These are phyloP conservation scores for Trichoderma sp. DNA, from an alignment of 2,329 filamentous ascomycete genomes.

Conservation along the genomic window DNA sequence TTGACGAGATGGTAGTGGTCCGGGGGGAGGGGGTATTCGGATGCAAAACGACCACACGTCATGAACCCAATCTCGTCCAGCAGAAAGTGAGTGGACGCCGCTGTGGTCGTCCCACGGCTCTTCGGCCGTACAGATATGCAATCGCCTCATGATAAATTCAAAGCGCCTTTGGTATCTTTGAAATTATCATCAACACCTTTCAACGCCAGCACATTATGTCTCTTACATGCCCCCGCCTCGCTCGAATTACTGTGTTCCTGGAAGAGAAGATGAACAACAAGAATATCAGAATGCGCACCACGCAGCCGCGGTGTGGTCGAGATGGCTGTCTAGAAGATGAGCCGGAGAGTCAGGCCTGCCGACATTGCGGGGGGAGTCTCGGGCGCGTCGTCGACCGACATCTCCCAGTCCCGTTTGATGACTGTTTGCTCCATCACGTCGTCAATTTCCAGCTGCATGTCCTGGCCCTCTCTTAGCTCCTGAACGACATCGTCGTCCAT, in stretches of 20 bases:
- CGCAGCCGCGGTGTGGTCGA: neutral
- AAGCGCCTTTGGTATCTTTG: slow-evolving; percentile 28
- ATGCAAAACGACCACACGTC: slow-evolving; percentile 18
- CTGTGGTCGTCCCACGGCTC: slow-evolving; percentile 2
- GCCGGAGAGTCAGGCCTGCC: slow-evolving; percentile 30
- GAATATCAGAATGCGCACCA: neutral
- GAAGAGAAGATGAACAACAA: neutral
- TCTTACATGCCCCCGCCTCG: slow-evolving; percentile 1
- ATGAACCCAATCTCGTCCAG: slow-evolving; percentile 19
- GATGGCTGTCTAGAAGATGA: slow-evolving; percentile 28
- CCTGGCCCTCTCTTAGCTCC: slow-evolving; percentile 85
- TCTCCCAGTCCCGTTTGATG: slow-evolving; percentile 63
- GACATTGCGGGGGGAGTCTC: slow-evolving; percentile 31
- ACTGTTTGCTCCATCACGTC: slow-evolving; percentile 45
- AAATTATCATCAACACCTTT: slow-evolving; percentile 29
- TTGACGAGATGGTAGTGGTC: slow-evolving; percentile 1
- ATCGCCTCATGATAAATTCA: slow-evolving; percentile 11
- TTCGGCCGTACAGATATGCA: slow-evolving; percentile 14
- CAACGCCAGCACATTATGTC: slow-evolving; percentile 26
- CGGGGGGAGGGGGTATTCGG: slow-evolving; percentile 7
- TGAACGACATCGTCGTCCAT: slow-evolving; percentile 88
- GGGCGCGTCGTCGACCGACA: slow-evolving; percentile 50
- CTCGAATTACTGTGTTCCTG: slow-evolving; percentile 14
- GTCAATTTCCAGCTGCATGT: slow-evolving; percentile 75
- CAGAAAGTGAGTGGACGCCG: slow-evolving; percentile 9